Evolutionary conservation across 2,329 filamentous ascomycete genomes (phyloP), one percentile per base, ranked within the genome.

Genomic region (Alternaria gaisen): DNA sequence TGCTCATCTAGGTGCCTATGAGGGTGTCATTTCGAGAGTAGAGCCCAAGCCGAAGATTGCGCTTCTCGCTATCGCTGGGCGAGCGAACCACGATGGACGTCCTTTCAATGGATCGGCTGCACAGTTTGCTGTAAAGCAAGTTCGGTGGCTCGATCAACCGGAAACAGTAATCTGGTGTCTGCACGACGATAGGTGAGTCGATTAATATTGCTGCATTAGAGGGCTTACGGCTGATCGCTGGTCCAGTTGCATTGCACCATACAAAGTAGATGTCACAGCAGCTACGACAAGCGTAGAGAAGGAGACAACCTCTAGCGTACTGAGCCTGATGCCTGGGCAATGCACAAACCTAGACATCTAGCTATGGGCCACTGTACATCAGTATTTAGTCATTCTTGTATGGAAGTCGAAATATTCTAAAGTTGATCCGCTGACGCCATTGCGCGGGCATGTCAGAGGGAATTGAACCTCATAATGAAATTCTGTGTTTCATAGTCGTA

Each of bases 101-200:
- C 57, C 57, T 3, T 60, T 54, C 20, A 34, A 60, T 12, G 57
- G 57, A 12, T 56, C 53, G 1, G 56, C 53, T 0, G 61, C 56
- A 5, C 36, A 63, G 10, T 63, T 63, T 28, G 60, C 60, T 2
- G 43, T 42, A 12, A 44, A 28, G 18, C 30, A 54, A 38, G 5
- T 57, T 18, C n/a, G 42, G 8, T 57, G 47, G 53, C 47, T 63
- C 6, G 53, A 22, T 12, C 9, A 46, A 16, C 61, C 56, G 16
- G 14, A 53, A 30, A 63, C 12, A 12, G 61, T 63, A 3, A 63
- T 63, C n/a, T 63, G 61, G 61, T 53, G 36, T 22, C 14, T 63
- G 38, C 53, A 60, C 20, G 61, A 63, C 41, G 56, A 60, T 12
- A 56, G 41, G 47, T 48, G 20, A 8, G 34, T 42, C 16, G 10